Conservation (phyloP, 208 protist genomes). For the Wallacemonas sp. region DNA sequence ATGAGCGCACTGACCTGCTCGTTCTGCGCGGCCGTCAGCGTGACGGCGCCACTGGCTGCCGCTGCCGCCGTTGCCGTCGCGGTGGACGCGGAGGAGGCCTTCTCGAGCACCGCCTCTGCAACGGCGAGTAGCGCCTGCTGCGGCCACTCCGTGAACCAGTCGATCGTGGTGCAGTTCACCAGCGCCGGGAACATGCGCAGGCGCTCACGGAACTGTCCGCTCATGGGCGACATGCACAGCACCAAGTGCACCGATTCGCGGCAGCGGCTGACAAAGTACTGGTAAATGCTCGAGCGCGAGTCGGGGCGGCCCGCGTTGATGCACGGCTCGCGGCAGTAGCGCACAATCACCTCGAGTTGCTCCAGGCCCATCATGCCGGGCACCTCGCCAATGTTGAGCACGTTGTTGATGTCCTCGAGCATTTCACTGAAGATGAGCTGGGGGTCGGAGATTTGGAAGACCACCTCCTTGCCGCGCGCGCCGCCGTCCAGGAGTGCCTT, state of each 20-base stretch:
- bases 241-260: slow-evolving; percentile 95
- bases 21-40: slow-evolving; percentile 29
- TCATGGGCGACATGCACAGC: slow-evolving; percentile 95
- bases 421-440: slow-evolving; percentile 94
- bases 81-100: neutral
- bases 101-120: slow-evolving; percentile 48
- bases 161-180: slow-evolving; percentile 97
- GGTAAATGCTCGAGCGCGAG: slow-evolving; percentile 87
- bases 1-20: slow-evolving; percentile 76
- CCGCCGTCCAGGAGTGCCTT: slow-evolving; percentile 84
- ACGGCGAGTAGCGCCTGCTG: slow-evolving; percentile 91
- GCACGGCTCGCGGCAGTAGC: slow-evolving; percentile 64
- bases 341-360: slow-evolving; percentile 94
- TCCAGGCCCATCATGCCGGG: slow-evolving; percentile 95
- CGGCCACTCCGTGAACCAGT: slow-evolving; percentile 98
- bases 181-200: slow-evolving; percentile 96
- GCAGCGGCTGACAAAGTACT: slow-evolving; percentile 91
- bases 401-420: slow-evolving; percentile 97
- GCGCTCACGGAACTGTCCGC: slow-evolving; percentile 91
- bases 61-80: neutral
- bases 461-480: slow-evolving; percentile 77
- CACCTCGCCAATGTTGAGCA: slow-evolving; percentile 97
- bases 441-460: slow-evolving; percentile 95
- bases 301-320: slow-evolving; percentile 83
- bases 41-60: neutral